Evolutionary conservation across 306 rosid genomes (phyloP).

Genomic region (Castanea crenata): DNA sequence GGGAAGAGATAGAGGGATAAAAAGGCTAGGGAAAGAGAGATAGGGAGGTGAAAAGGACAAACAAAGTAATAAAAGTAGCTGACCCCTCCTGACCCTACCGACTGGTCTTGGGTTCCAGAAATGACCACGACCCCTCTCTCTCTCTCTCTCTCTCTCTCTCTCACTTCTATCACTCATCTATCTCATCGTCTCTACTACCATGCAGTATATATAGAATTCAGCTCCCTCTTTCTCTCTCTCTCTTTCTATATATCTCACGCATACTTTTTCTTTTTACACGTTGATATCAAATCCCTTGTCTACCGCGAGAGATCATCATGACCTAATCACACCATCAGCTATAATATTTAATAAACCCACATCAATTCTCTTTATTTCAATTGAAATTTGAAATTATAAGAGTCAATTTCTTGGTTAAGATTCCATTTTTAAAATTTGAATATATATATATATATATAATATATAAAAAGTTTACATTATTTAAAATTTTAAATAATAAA

Average conservation of each 20-base stretch:
- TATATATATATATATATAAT: too few species aligned
- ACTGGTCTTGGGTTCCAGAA: conserved; percentile 37
- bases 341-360: background rate
- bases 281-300: conserved; percentile 7
- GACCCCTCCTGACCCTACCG: conserved; percentile 32
- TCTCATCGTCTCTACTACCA: conserved; percentile 29
- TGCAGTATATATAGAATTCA: conserved; percentile 25
- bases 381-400: too few species aligned
- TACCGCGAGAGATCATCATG: conserved; percentile 29
- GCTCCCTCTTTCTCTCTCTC: background rate
- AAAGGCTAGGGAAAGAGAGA: conserved; percentile 15
- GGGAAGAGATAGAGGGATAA: conserved; percentile 31
- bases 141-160: background rate
- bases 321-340: conserved; percentile 36
- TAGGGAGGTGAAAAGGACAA: conserved; percentile 33
- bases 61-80: conserved; percentile 25
- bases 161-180: background rate
- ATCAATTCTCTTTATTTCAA: too few species aligned
- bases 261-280: conserved; percentile 15
- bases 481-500: too few species aligned
- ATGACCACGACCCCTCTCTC: conserved; percentile 28
- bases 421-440: too few species aligned
- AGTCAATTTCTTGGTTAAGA: too few species aligned
- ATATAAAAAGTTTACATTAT: too few species aligned
- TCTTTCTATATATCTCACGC: background rate